Evolutionary conservation across 305 asterid species (phyloP), one percentile per base, ranked within the genome.

Genomic region (Coffea humblotiana): DNA sequence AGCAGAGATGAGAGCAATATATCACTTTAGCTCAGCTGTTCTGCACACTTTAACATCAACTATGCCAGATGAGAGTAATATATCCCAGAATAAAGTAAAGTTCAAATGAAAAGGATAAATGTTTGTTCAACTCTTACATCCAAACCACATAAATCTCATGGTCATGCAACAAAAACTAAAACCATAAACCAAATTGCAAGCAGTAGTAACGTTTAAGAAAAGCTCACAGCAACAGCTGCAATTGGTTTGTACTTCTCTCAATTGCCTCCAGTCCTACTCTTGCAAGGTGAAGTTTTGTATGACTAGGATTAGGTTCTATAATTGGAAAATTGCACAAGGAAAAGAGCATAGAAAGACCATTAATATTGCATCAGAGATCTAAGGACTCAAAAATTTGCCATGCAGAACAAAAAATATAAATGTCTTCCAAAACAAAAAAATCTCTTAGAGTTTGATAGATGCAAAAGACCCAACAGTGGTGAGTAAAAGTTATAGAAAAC

Each of bases 301-400:
- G 99, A 77, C 99, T 98, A 58, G 97, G 98, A 89, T 94, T 97
- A 47, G 99, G 99, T 86, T 90, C 99, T 84, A 96, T 81, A 78
- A 94, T 94, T 52, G 99, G 99, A 91, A 96, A 94, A 88, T 98
- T 96, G 89, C 35, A 27, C 23, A 66, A 58, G n/a, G 16, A 77
- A 77, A 76, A 12, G 27, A 35, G 12, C 37, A 45, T 12, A 78
- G 23, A 23, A 56, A 48, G 27, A 45, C 8, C 0, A 47, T 8
- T 11, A 45, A 19, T 27, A 19, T 18, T 4, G 70, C 8, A 75
- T 63, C 51, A 60, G 48, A 45, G 25, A n/a, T 64, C 47, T 37
- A 68, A 6, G 19, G 29, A 27, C 21, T 64, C 63, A 3, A 35
- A 71, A 48, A 37, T 29, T 21, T 48, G 49, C 47, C 75, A 40